Percentiles rank a stretch among this genome's conserved stretches.
These are phyloP conservation scores for Ogataea pini DNA, from an alignment of 805 yeast genomes.

Conservation along the genomic window DNA sequence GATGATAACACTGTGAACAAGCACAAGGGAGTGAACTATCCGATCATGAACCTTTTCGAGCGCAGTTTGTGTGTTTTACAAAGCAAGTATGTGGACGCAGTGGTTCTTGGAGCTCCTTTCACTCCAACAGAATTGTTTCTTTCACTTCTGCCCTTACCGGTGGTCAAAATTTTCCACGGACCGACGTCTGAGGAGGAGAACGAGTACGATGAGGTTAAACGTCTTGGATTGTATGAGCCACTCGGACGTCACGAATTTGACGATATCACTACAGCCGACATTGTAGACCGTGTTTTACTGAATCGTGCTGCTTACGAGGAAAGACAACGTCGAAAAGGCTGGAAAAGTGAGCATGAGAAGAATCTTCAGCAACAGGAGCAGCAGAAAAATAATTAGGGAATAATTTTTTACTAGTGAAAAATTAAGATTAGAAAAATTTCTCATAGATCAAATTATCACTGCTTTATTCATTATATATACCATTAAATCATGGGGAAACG, in stretches of 20 bases:
- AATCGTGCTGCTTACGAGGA: conserved; percentile 75
- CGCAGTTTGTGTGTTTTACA: conserved; percentile 86
- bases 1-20: conserved; percentile 57
- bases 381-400: conserved; percentile 2
- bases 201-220: conserved; percentile 32
- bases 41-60: conserved; percentile 87
- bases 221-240: conserved; percentile 39
- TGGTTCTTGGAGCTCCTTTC: conserved; percentile 71
- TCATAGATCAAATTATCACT: neutral
- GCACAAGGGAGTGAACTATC: conserved; percentile 63
- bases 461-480: neutral
- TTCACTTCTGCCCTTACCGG: conserved; percentile 36
- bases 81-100: conserved; percentile 79
- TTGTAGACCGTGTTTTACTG: conserved; percentile 71
- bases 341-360: conserved; percentile 62
- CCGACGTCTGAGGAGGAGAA: conserved; percentile 46
- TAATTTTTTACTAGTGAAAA: neutral
- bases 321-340: conserved; percentile 84
- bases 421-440: conserved; percentile 3
- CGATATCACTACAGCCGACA: conserved; percentile 65
- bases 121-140: conserved; percentile 45
- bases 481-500: conserved; percentile 29
- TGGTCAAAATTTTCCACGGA: conserved; percentile 53
- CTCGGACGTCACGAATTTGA: conserved; percentile 59
- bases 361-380: conserved; percentile 18